Conservation (phyloP, 1,284 basidiomycete genomes). For the Tylopilus sp. region DNA sequence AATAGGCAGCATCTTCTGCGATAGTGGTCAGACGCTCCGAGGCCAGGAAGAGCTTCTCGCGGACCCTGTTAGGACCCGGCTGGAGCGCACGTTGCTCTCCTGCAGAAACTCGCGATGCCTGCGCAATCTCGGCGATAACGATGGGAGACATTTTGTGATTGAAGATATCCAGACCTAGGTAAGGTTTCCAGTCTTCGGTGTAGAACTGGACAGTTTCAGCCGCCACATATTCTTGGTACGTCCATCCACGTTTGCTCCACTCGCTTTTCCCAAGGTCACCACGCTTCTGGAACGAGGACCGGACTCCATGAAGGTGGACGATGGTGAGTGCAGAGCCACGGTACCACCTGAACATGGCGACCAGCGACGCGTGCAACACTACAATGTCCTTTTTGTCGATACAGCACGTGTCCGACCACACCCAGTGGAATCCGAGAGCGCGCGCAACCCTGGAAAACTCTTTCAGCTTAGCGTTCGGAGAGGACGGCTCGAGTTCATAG, state of each 20-base stretch:
- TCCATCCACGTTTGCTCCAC: slow-evolving; percentile 19
- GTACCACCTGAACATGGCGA: slow-evolving; percentile 29
- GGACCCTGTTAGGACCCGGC: slow-evolving; percentile 10
- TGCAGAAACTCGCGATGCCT: not conserved
- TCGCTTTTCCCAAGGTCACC: not conserved
- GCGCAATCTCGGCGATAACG: slow-evolving; percentile 13
- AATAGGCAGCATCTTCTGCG: slow-evolving; percentile 26
- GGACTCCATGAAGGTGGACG: slow-evolving; percentile 7
- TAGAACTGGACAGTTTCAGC: slow-evolving; percentile 14
- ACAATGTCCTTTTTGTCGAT: slow-evolving; percentile 3
- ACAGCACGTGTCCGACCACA: slow-evolving; percentile 26
- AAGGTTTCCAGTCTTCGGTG: slow-evolving; percentile 26
- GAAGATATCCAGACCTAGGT: slow-evolving; percentile 10
- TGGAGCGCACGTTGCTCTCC: slow-evolving; percentile 2
- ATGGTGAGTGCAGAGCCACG: slow-evolving; percentile 15
- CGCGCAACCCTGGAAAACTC: slow-evolving; percentile 11
- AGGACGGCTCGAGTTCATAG: slow-evolving; percentile 1
- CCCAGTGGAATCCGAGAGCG: slow-evolving; percentile 13
- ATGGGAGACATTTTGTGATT: slow-evolving; percentile 22
- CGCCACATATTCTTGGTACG: slow-evolving; percentile 25
- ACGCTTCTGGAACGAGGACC: not conserved
- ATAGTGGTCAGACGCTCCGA: slow-evolving; percentile 17
- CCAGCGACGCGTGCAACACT: slow-evolving; percentile 18
- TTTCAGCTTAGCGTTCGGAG: slow-evolving; percentile 8
- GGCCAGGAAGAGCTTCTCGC: slow-evolving; percentile 25